These are phyloP conservation scores for Lactarius tabidus DNA, from an alignment of 768 basidiomycete species.

Conservation along the genomic window DNA sequence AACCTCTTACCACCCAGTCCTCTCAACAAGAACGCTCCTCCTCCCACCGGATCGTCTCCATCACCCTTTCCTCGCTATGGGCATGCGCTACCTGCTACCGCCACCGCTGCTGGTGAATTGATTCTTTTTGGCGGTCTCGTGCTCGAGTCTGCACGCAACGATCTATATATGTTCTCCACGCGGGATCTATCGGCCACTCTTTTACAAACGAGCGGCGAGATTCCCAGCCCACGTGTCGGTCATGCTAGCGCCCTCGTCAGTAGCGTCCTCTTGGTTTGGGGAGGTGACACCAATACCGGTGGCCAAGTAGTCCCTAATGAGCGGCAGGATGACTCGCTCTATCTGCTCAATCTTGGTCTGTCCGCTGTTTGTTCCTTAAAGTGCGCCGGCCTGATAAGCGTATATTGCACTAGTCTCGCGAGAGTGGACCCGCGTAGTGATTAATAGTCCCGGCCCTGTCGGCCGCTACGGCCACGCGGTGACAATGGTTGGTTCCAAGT, in stretches of 20 bases:
- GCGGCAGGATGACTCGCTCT: slow-evolving; percentile 87
- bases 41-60: slow-evolving; percentile 68
- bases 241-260: slow-evolving; percentile 95
- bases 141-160: slow-evolving; percentile 82
- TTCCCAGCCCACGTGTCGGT: slow-evolving; percentile 89
- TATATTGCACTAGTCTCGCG: slow-evolving; percentile 58
- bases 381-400: neutral
- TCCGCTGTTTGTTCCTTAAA: slow-evolving; percentile 23
- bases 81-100: slow-evolving; percentile 79
- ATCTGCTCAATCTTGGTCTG: slow-evolving; percentile 90
- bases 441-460: slow-evolving; percentile 69
- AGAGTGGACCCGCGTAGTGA: slow-evolving; percentile 90
- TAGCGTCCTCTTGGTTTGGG: slow-evolving; percentile 96
- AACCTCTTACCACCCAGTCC: slow-evolving; percentile 62
- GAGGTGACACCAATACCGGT: slow-evolving; percentile 91
- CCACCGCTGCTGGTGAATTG: slow-evolving; percentile 80
- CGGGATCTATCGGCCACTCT: slow-evolving; percentile 75
- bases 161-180: slow-evolving; percentile 87
- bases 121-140: slow-evolving; percentile 98
- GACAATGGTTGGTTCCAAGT: slow-evolving; percentile 85
- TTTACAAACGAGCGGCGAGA: slow-evolving; percentile 83
- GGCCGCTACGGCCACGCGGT: slow-evolving; percentile 97
- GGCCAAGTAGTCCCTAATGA: slow-evolving; percentile 56
- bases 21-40: slow-evolving; percentile 56
- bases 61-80: slow-evolving; percentile 97